Evolutionary conservation across 306 rosid genomes (phyloP).

Genomic region (Hippophae gyantsensis): DNA sequence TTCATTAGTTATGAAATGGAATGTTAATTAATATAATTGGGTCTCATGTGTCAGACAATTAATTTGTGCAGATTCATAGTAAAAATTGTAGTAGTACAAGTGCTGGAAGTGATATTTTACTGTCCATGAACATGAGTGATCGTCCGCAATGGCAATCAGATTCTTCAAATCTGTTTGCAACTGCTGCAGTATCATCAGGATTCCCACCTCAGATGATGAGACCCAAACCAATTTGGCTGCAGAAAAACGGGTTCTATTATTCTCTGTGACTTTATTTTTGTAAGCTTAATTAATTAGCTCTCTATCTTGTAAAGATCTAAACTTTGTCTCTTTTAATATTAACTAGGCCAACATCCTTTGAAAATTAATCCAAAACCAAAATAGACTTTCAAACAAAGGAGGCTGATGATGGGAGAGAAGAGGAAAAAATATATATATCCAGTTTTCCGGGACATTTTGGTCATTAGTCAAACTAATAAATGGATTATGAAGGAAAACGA

Average conservation of each 20-base stretch:
- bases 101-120: conserved; percentile 48
- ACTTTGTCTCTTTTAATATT: conserved; percentile 6
- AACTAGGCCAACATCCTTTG: too few relatives aligned
- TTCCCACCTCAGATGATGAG: conserved; percentile 60
- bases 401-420: background rate
- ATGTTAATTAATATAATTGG: background rate
- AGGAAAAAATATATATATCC: conserved; percentile 1
- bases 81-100: conserved; percentile 30
- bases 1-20: too few relatives aligned
- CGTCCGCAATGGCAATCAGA: conserved; percentile 41
- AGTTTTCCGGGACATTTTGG: conserved; percentile 32
- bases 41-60: background rate
- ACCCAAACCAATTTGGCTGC: conserved; percentile 38
- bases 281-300: too few relatives aligned
- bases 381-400: conserved; percentile 7
- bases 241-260: conserved; percentile 41
- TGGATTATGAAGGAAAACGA: background rate
- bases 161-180: conserved; percentile 48
- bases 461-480: conserved; percentile 47
- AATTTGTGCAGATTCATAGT: conserved; percentile 14
- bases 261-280: too few relatives aligned
- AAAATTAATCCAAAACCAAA: too few relatives aligned
- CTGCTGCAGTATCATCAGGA: conserved; percentile 99
- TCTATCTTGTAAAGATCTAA: conserved; percentile 22
- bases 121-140: conserved; percentile 32